phyloP scores from a whole-genome alignment of 768 basidiomycete genomes.

The Panellus pusillus region DNA sequence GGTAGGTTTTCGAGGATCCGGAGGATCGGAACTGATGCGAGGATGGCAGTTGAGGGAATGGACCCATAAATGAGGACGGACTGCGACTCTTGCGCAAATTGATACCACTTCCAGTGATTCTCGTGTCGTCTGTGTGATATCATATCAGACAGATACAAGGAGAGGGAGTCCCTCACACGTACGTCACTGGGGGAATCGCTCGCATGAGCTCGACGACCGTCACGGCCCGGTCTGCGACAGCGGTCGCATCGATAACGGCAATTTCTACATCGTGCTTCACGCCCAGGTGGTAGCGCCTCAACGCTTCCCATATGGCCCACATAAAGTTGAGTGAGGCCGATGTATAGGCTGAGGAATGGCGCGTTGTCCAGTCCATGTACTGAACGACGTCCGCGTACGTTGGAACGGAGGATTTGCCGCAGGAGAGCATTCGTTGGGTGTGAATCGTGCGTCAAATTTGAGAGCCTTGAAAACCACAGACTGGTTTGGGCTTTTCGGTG shows the following conservation, averaged over 20 bases:
- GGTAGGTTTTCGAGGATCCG: slow-evolving; percentile 67
- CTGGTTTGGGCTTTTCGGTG: slow-evolving; percentile 57
- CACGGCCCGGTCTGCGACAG: slow-evolving; percentile 54
- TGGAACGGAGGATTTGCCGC: slow-evolving; percentile 33
- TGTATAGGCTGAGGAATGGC: slow-evolving; percentile 65
- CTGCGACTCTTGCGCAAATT: slow-evolving; percentile 74
- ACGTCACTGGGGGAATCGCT: slow-evolving; percentile 56
- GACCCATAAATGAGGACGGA: slow-evolving; percentile 70
- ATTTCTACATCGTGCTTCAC: slow-evolving; percentile 78
- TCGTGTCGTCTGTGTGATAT: slow-evolving; percentile 46
- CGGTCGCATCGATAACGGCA: slow-evolving; percentile 71
- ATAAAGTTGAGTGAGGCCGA: slow-evolving; percentile 79
- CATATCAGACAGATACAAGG: neutral
- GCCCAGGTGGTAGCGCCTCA: slow-evolving; percentile 68
- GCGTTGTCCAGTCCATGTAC: slow-evolving; percentile 81
- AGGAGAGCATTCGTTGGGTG: slow-evolving; percentile 28
- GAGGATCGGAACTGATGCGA: slow-evolving; percentile 68
- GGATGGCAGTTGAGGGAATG: slow-evolving; percentile 64
- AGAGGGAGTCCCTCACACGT: slow-evolving; percentile 26
- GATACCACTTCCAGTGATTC: slow-evolving; percentile 77
- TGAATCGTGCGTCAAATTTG: slow-evolving; percentile 55
- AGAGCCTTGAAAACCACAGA: slow-evolving; percentile 65
- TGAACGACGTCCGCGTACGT: slow-evolving; percentile 64
- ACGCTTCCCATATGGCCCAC: slow-evolving; percentile 83
- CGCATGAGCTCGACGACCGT: slow-evolving; percentile 67